Evolutionary conservation across 2,329 filamentous ascomycete genomes (phyloP), one percentile per base, ranked within the genome.

Genomic region (Beauveria sp.): DNA sequence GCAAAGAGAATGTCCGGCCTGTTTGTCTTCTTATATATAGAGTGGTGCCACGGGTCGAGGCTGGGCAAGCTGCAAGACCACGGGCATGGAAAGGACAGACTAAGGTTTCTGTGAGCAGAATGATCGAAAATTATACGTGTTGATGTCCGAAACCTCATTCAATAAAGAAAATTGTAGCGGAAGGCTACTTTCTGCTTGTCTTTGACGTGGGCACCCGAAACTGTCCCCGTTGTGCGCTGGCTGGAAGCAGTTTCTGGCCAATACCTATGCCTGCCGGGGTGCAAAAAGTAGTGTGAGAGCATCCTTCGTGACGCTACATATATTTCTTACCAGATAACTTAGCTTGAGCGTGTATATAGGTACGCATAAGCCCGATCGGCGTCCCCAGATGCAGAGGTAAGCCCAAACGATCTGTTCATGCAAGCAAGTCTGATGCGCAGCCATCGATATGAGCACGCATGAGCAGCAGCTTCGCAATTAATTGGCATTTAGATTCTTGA

Each of bases 1-100:
- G 59, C 59, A 48, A 49, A 34, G 31, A 55, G 54, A 59, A 51
- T 31, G 31, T 42, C 46, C 50, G 50, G 59, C 12, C 59, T 28
- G 59, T 46, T 26, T 26, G 59, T 31, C 8, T 53, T 54, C 14
- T 34, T 16, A 38, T 61, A 18, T 49, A 28, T 14, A 34, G n/a
- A 45, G 24, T 31, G 24, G 8, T 16, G 14, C 26, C 4, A 26
- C 7, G 34, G 40, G 12, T 24, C 6, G 31, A 7, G 31, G 28
- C 42, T 16, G 42, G 34, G 34, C 34, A 38, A 6, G 34, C 34
- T 16, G 34, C 34, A 12, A 20, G 24, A 38, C 14, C n/a, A 20
- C 28, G 40, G 10, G 14, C 8, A 9, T 10, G 24, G 16, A 22
- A 42, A 43, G 31, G 9, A 42, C n/a, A 26, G 18, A 8, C 4